Conservation (phyloP, 352 stramenopile species). For the Phytophthora tentaculata region DNA sequence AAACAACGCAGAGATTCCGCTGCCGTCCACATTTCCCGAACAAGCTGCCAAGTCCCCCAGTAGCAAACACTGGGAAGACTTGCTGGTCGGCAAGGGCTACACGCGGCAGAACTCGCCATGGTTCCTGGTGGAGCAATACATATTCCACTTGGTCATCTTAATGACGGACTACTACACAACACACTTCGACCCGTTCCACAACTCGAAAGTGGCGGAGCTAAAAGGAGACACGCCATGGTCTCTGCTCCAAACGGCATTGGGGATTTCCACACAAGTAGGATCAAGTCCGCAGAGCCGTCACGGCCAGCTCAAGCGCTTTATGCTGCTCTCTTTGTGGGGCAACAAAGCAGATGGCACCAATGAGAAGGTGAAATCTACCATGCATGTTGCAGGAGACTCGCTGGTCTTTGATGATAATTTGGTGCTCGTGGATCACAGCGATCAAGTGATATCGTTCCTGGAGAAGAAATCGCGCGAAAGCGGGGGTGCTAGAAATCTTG, state of each 20-base stretch:
- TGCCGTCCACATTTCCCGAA: slow-evolving; percentile 37
- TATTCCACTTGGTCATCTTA: slow-evolving; percentile 72
- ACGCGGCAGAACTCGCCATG: slow-evolving; percentile 69
- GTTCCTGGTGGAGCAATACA: slow-evolving; percentile 76
- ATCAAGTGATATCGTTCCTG: slow-evolving; percentile 51
- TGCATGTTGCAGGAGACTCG: slow-evolving; percentile 50
- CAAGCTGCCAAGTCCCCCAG: slow-evolving; percentile 40
- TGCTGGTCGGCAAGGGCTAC: slow-evolving; percentile 47
- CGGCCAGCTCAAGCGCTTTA: slow-evolving; percentile 48
- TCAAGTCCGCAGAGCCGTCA: slow-evolving; percentile 32
- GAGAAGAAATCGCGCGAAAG: slow-evolving; percentile 17
- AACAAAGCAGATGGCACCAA: slow-evolving; percentile 78
- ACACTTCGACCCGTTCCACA: slow-evolving; percentile 63
- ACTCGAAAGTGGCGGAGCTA: slow-evolving; percentile 60
- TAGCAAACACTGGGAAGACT: slow-evolving; percentile 46
- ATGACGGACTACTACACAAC: slow-evolving; percentile 64
- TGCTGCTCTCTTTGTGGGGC: slow-evolving; percentile 74
- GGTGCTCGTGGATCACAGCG: slow-evolving; percentile 61
- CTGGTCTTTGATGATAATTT: slow-evolving; percentile 61
- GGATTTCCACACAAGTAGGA: slow-evolving; percentile 22
- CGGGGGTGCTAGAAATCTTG: slow-evolving; percentile 14
- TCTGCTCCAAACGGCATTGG: slow-evolving; percentile 57
- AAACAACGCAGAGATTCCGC: slow-evolving; percentile 42
- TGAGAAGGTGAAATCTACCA: slow-evolving; percentile 69
- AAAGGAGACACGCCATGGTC: slow-evolving; percentile 53